Base-by-base conservation (phyloP, 345 rosid genomes). In the Ricinus communis region DNA sequence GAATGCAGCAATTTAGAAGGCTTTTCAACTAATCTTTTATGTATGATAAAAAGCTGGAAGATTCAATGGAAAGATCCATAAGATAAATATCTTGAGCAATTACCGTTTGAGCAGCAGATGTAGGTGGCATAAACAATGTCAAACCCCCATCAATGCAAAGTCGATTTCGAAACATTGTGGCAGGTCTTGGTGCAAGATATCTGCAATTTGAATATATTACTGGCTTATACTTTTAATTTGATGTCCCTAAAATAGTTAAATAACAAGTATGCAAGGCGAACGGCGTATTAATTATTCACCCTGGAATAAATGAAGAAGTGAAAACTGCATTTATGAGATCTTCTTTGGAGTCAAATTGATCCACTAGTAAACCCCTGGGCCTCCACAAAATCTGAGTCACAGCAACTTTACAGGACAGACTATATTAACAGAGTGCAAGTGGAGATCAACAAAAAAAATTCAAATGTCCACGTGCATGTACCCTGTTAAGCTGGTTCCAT, bases 61-160 rank as follows among this genome's bases (percentile, higher is more conserved):
- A 47, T 50, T 18, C 52, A 62, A 11, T 13, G n/a, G 14, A 25
- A 30, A 62, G 14, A 62, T 51, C 14, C 13, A 33, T 24, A 52
- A 8, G 27, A 50, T 18, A 63, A 38, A 63, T 11, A 71, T 60
- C 66, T 54, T 64, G 62, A 70, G 72, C 36, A 70, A 76, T 59
- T 88, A 89, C 99, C 82, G 97, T 92, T 74, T 89, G 81, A 76
- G 91, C 74, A 72, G 97, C 98, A 73, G 96, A 84, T 61, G 99
- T 88, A 65, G 99, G 99, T 66, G 99, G 97, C 96, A 92, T 88
- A 80, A 90, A 92, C 79, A 95, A 82, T 21, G 99, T 92, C 80
- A 90, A 83, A 58, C 98, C 99, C 71, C 99, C 99, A 82, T 95
- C 99, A 68, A 92, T 84, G 80, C 96, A 95, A 31, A 92, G 81